phyloP scores from a whole-genome alignment of 2,329 filamentous ascomycete genomes.

The Alternaria metachromatica region DNA sequence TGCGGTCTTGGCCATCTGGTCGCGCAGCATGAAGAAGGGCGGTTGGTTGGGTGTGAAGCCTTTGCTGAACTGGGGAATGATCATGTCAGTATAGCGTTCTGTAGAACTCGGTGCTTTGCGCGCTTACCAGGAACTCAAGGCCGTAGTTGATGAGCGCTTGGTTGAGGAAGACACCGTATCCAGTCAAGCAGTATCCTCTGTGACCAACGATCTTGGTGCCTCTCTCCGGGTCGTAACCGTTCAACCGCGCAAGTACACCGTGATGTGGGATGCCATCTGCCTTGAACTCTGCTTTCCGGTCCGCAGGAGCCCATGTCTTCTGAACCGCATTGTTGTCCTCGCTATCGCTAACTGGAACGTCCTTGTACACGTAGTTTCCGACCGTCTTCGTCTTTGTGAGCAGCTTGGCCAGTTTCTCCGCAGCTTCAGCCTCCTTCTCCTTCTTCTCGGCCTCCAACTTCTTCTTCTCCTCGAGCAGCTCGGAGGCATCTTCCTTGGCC shows the following conservation, averaged over 20 bases:
- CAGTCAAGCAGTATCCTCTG: constrained; percentile 88
- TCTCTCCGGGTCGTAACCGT: constrained; percentile 91
- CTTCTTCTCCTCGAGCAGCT: constrained; percentile 78
- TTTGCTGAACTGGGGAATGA: constrained; percentile 60
- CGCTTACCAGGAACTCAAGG: constrained; percentile 6
- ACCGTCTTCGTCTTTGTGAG: constrained; percentile 82
- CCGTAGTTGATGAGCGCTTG: constrained; percentile 95
- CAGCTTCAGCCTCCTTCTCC: constrained; percentile 73
- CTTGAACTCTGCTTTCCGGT: constrained; percentile 77
- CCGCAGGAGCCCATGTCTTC: constrained; percentile 81
- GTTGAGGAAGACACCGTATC: constrained; percentile 90
- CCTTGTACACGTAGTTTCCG: constrained; percentile 90
- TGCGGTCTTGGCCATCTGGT: constrained; percentile 97
- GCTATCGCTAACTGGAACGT: constrained; percentile 81
- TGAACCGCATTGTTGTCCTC: constrained; percentile 86
- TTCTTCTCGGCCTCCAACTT: constrained; percentile 84
- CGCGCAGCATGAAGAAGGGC: constrained; percentile 77
- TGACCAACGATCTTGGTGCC: constrained; percentile 84
- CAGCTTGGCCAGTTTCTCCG: constrained; percentile 75
- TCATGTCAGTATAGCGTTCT: background rate
- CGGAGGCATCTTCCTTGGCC: constrained; percentile 82
- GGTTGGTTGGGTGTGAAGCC: constrained; percentile 78
- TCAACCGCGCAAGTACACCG: constrained; percentile 85
- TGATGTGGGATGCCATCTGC: constrained; percentile 86
- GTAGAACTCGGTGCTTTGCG: background rate